These are phyloP conservation scores for Extremus antarcticus DNA, from an alignment of 495 filamentous ascomycete genomes.

Conservation along the genomic window DNA sequence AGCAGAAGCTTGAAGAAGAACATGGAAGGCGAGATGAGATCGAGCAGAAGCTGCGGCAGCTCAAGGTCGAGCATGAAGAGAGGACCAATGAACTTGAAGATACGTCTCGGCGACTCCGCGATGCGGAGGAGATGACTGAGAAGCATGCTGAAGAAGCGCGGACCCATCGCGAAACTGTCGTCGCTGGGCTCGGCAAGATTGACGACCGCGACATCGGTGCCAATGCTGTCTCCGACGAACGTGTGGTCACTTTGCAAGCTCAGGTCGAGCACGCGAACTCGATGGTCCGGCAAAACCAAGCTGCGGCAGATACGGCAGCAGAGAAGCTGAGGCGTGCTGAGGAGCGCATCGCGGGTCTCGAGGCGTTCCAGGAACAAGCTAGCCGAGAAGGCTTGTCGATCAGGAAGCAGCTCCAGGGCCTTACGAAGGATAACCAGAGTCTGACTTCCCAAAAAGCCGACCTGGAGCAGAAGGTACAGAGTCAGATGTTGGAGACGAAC, in stretches of 20 bases:
- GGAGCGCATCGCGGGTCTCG: conserved; percentile 88
- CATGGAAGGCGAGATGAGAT: conserved; percentile 59
- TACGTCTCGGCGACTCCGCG: conserved; percentile 58
- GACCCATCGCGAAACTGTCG: conserved; percentile 71
- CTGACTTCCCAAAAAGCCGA: conserved; percentile 68
- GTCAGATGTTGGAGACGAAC: conserved; percentile 78
- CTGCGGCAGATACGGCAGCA: conserved; percentile 76
- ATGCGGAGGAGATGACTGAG: conserved; percentile 86
- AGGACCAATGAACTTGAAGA: conserved; percentile 69
- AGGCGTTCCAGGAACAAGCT: conserved; percentile 93
- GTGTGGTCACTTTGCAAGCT: conserved; percentile 63
- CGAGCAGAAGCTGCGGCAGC: conserved; percentile 67
- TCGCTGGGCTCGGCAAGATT: conserved; percentile 70
- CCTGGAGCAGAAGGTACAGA: conserved; percentile 63
- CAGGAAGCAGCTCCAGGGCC: conserved; percentile 75
- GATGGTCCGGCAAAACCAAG: conserved; percentile 74
- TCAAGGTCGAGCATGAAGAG: conserved; percentile 79
- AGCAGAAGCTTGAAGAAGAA: conserved; percentile 79
- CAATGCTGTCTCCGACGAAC: conserved; percentile 54
- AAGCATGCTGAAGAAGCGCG: conserved; percentile 77
- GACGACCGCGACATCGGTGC: conserved; percentile 39
- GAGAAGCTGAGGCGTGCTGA: conserved; percentile 87
- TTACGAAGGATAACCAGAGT: conserved; percentile 66
- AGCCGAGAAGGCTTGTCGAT: conserved; percentile 84
- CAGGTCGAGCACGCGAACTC: conserved; percentile 69